Base-by-base conservation (phyloP, 305 asterid species). In the Fraxinus dipetala region DNA sequence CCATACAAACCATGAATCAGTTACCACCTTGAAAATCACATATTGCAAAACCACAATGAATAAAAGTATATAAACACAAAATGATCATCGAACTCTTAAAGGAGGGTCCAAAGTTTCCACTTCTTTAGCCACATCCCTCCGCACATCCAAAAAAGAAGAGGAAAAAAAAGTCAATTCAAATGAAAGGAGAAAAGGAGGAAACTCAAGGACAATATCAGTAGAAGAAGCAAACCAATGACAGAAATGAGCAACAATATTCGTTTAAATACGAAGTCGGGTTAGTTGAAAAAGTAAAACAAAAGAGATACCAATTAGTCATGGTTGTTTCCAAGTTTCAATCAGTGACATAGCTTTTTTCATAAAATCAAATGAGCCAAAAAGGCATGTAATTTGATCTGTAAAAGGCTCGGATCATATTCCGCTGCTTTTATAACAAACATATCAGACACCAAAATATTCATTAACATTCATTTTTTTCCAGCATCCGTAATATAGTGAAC, bases 401-500 rank as follows among this genome's bases (percentile, higher is more conserved):
- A 65, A 83, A 16, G 32, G 18, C n/a, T n/a, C n/a, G n/a, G n/a
- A n/a, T n/a, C n/a, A n/a, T n/a, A n/a, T n/a, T n/a, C n/a, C n/a
- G n/a, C n/a, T n/a, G n/a, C n/a, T n/a, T n/a, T n/a, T n/a, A n/a
- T n/a, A n/a, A n/a, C n/a, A n/a, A n/a, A n/a, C n/a, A n/a, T n/a
- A n/a, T n/a, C 18, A 14, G 5, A 24, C 16, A 10, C 76, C 7
- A 77, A 77, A 54, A n/a, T n/a, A n/a, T n/a, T n/a, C n/a, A n/a
- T 24, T 24, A 63, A 24, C 76, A 78, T 76, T 56, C 70, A 43
- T 14, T 28, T 67, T 67, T 75, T 67, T 79, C 70, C 75, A 83
- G 82, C 74, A 72, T 59, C 59, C 73, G 79, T 80, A 48, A 77
- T 67, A 65, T 18, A 18, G 14, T 51, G 32, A 75, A 79, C 63